A percentile compares a stretch with the other conserved stretches of the same genome.
phyloP scores from a whole-genome alignment of 2,329 filamentous ascomycete species.

The Trichophyton verrucosum region DNA sequence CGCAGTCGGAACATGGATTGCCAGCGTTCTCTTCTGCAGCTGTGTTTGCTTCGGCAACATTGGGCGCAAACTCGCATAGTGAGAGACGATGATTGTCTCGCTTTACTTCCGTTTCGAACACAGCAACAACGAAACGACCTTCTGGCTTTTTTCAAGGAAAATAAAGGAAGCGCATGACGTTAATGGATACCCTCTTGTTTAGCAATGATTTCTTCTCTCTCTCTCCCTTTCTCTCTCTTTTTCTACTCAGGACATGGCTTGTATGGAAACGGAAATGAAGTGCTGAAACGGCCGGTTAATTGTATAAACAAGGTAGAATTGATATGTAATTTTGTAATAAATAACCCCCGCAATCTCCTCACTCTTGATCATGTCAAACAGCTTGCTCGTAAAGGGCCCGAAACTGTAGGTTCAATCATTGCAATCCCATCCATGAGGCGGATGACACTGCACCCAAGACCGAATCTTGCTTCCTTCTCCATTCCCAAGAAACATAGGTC shows the following conservation, averaged over 20 bases:
- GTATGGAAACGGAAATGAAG: background rate
- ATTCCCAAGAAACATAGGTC: conserved; percentile 20
- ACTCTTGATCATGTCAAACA: background rate
- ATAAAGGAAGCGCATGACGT: background rate
- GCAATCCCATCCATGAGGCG: conserved; percentile 42
- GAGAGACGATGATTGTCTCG: background rate
- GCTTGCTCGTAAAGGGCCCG: background rate
- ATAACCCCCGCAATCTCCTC: background rate
- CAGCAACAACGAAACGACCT: background rate
- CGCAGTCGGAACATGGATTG: conserved; percentile 69
- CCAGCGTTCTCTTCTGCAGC: conserved; percentile 88
- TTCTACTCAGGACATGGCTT: background rate
- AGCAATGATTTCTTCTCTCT: background rate
- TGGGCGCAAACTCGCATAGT: conserved; percentile 52
- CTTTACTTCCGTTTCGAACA: background rate
- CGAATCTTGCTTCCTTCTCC: conserved; percentile 25
- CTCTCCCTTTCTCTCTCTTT: background rate
- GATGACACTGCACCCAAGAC: conserved; percentile 48
- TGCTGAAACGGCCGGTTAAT: background rate
- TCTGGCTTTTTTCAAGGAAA: background rate
- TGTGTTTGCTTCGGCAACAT: conserved; percentile 95
- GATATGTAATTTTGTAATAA: background rate
- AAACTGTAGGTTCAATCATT: conserved; percentile 46
- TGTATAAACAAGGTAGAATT: background rate
- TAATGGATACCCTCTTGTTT: background rate